Percentiles rank a stretch among this genome's conserved stretches.
Evolutionary conservation across 208 protist species (phyloP).

Genomic region (Naegleria lovaniensis): DNA sequence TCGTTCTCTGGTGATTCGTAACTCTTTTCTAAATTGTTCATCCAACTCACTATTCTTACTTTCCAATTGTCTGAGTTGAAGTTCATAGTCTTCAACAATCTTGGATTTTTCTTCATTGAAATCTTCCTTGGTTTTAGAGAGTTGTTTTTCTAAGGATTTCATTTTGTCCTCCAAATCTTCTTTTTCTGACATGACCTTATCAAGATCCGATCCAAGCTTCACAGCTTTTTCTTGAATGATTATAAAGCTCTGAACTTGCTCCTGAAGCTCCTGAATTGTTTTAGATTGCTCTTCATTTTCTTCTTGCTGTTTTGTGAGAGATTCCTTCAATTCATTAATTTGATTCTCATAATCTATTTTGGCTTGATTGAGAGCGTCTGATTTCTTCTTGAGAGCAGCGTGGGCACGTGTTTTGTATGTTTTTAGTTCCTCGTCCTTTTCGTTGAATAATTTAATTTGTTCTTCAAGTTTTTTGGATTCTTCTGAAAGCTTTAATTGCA

Average conservation of each 20-base stretch:
- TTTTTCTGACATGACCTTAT: background rate
- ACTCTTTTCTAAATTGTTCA: background rate
- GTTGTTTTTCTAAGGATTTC: background rate
- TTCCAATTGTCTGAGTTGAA: background rate
- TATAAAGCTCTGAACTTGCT: background rate
- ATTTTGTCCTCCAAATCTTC: background rate
- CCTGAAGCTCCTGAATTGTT: background rate
- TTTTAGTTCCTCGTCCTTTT: background rate
- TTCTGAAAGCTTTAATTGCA: background rate
- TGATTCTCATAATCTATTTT: background rate
- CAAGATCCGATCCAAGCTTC: background rate
- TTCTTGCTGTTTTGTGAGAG: background rate
- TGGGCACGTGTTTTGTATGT: slow-evolving; percentile 12
- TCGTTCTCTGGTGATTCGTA: background rate
- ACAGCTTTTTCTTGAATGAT: background rate
- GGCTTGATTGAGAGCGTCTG: background rate
- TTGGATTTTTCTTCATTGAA: background rate
- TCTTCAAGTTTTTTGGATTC: background rate
- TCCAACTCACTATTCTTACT: background rate
- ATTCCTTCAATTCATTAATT: background rate
- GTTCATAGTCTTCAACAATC: background rate
- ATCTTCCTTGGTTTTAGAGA: background rate
- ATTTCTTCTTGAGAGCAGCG: slow-evolving; percentile 12
- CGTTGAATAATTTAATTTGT: background rate
- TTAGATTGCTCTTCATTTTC: background rate